Conservation (phyloP, 2,329 filamentous ascomycete genomes). For the Clarireedia homoeocarpa region DNA sequence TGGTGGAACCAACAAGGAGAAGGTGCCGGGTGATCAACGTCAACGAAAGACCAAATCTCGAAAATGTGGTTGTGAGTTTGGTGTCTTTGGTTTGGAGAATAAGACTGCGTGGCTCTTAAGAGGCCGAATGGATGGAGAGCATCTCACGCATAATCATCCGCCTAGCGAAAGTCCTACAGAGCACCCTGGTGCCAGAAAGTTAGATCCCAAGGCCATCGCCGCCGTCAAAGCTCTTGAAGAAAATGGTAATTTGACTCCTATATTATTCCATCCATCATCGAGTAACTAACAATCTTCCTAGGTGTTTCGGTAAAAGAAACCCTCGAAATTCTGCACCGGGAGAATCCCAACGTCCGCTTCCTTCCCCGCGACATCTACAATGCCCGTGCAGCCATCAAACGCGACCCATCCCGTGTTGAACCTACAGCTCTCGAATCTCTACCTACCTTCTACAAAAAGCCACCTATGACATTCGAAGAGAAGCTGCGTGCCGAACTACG, state of each 20-base stretch:
- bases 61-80: conserved; percentile 61
- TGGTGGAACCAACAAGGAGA: conserved; percentile 53
- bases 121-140: conserved; percentile 51
- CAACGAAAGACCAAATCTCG: conserved; percentile 60
- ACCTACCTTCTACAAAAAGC: conserved; percentile 60
- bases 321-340: conserved; percentile 55
- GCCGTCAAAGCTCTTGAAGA: conserved; percentile 60
- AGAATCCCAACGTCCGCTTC: conserved; percentile 55
- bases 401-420: conserved; percentile 55
- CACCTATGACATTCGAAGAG: conserved; percentile 54
- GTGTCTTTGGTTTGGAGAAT: conserved; percentile 63
- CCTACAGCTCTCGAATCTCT: conserved; percentile 50
- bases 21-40: conserved; percentile 28
- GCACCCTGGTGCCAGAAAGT: conserved; percentile 56
- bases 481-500: conserved; percentile 55
- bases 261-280: conserved; percentile 2
- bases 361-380: conserved; percentile 61
- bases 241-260: conserved; percentile 42
- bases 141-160: conserved; percentile 56
- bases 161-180: conserved; percentile 60
- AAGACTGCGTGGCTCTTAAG: conserved; percentile 59
- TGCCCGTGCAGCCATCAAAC: conserved; percentile 57
- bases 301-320: conserved; percentile 58
- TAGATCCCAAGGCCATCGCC: conserved; percentile 61
- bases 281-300: conserved; percentile 33